A percentile compares a stretch with the other conserved stretches of the same genome.
phyloP scores from a whole-genome alignment of 1,139 yeast species.

The Pichiaceae sp. region DNA sequence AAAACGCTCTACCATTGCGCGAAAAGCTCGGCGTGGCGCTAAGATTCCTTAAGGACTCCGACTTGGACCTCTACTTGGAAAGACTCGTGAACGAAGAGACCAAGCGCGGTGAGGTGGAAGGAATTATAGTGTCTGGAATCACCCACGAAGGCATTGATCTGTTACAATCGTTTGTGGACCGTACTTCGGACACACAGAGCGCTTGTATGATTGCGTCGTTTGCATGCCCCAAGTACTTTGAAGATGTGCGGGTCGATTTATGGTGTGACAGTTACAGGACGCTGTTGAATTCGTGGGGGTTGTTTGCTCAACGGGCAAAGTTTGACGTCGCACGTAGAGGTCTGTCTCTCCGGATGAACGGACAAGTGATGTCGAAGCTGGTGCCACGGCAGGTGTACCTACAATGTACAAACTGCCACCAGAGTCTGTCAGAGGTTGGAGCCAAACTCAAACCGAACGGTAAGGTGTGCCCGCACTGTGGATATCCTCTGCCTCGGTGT shows the following conservation, averaged over 20 bases:
- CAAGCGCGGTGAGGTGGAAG: slow-evolving; percentile 78
- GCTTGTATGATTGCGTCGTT: slow-evolving; percentile 75
- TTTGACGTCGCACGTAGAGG: slow-evolving; percentile 76
- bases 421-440: slow-evolving; percentile 39
- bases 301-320: slow-evolving; percentile 69
- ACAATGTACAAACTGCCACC: slow-evolving; percentile 77
- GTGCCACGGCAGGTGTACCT: slow-evolving; percentile 70
- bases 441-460: slow-evolving; percentile 7
- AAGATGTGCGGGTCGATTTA: slow-evolving; percentile 58
- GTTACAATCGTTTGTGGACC: slow-evolving; percentile 78
- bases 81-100: slow-evolving; percentile 68
- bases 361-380: slow-evolving; percentile 39
- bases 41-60: slow-evolving; percentile 73
- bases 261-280: slow-evolving; percentile 74
- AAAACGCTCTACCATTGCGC: slow-evolving; percentile 75
- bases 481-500: slow-evolving; percentile 84
- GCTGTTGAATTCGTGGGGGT: slow-evolving; percentile 78
- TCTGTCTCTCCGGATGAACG: slow-evolving; percentile 46
- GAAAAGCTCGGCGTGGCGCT: slow-evolving; percentile 89
- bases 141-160: slow-evolving; percentile 69
- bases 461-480: slow-evolving; percentile 71
- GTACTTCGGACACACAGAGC: slow-evolving; percentile 89
- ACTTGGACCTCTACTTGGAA: slow-evolving; percentile 58
- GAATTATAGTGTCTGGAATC: slow-evolving; percentile 80
- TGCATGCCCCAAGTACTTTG: slow-evolving; percentile 78